phyloP scores from a whole-genome alignment of 2,329 filamentous ascomycete species.

The Aspergillus hiratsukae region DNA sequence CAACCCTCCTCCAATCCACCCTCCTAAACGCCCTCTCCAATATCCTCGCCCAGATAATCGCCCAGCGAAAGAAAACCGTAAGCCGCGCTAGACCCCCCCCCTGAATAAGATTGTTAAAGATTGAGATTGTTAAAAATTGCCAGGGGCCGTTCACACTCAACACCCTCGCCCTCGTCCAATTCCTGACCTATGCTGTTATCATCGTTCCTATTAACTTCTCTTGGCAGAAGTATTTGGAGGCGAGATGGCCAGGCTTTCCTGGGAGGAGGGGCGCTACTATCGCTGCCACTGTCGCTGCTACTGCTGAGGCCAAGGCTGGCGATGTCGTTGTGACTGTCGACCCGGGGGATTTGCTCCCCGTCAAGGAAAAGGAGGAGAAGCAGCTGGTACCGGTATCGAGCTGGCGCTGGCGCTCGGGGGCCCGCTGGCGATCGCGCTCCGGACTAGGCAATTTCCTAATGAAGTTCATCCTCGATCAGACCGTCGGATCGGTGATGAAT shows the following conservation, averaged over 20 bases:
- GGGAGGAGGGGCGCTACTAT: no score
- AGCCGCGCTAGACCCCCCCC: no score
- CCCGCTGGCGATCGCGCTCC: slow-evolving; percentile 32
- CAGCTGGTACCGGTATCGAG: slow-evolving; percentile 54
- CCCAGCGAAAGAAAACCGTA: slow-evolving; percentile 34
- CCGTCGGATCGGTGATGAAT: slow-evolving; percentile 53
- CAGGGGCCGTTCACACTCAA: slow-evolving; percentile 61
- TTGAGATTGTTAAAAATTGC: no score
- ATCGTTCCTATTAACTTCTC: slow-evolving; percentile 77
- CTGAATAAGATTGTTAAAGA: background rate
- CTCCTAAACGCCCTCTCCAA: slow-evolving; percentile 37
- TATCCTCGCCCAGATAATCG: slow-evolving; percentile 35
- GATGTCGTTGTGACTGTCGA: background rate
- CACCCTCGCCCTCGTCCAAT: slow-evolving; percentile 67
- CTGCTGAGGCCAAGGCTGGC: background rate
- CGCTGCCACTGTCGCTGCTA: no score
- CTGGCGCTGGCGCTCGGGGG: background rate
- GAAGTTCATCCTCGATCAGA: slow-evolving; percentile 58
- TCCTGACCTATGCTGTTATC: slow-evolving; percentile 67
- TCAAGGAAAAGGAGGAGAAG: slow-evolving; percentile 57
- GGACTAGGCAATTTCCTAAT: slow-evolving; percentile 44
- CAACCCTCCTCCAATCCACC: slow-evolving; percentile 35
- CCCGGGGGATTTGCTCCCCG: background rate
- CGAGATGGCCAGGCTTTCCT: slow-evolving; percentile 64
- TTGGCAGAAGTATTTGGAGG: slow-evolving; percentile 79